A percentile compares a stretch with the other conserved stretches of the same genome.
phyloP scores from a whole-genome alignment of 2,329 filamentous ascomycete species.

The Hymenoscyphus albidus region DNA sequence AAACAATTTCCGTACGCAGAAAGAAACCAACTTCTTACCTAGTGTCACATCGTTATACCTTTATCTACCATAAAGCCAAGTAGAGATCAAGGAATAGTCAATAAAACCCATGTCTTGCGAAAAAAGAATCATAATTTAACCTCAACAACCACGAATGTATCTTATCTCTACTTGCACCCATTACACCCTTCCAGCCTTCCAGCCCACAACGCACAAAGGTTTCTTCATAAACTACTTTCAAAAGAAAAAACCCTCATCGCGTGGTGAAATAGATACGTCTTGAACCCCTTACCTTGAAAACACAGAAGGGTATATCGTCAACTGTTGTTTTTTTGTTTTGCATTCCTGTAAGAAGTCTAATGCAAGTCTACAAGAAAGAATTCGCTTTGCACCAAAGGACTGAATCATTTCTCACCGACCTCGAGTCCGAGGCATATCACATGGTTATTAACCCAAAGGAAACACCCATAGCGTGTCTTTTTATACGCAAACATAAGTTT shows the following conservation, averaged over 20 bases:
- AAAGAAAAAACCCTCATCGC: not conserved
- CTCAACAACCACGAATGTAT: no score
- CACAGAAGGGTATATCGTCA: constrained; percentile 12
- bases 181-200: not conserved
- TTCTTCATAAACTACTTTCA: not conserved
- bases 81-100: no score
- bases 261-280: not conserved
- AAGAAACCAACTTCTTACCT: no score
- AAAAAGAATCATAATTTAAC: no score
- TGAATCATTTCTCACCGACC: constrained; percentile 13
- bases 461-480: constrained; percentile 14
- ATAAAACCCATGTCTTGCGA: no score
- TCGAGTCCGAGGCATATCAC: constrained; percentile 14
- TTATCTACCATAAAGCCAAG: no score
- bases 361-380: constrained; percentile 32
- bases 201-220: not conserved
- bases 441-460: constrained; percentile 16
- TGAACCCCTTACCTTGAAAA: not conserved
- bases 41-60: no score
- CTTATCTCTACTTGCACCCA: no score
- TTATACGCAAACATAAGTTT: constrained; percentile 27
- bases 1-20: no score
- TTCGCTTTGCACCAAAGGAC: constrained; percentile 13
- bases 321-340: constrained; percentile 23
- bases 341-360: constrained; percentile 32